Base-by-base conservation (phyloP, 352 stramenopile genomes). In the Hyaloperonospora arabidopsidis region DNA sequence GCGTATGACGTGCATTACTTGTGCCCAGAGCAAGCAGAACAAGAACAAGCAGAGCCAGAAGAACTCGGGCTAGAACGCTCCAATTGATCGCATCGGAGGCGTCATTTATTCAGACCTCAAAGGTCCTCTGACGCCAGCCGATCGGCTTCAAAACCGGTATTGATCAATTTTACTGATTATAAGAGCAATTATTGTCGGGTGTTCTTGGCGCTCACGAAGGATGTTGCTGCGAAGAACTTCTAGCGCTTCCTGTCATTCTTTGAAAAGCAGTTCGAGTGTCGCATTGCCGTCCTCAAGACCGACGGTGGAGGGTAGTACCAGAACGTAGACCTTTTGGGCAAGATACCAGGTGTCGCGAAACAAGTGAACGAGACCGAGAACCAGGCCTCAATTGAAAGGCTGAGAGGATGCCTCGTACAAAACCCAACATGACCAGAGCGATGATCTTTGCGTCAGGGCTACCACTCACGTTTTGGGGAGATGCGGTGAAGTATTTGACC, bases 361-460 rank as follows among this genome's bases (percentile, higher is more conserved):
- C 25, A 32, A 32, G 25, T 32, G 25, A 32, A 8, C 8, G 25
- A 32, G 25, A 8, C 8, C 4, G 8, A 32, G 4, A 32, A 32
- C 8, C 25, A 32, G 8, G 4, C 8, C 8, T 32, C 25, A 32
- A 32, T 8, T 4, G 25, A 4, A 32, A 32, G 8, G 25, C 25
- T 10, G 25, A 32, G 8, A 4, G 8, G 25, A 32, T 32, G 25
- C 25, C 4, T 32, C 25, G 25, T 10, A 32, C 25, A 53, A 18
- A 19, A 21, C 14, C 6, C 17, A 43, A 43, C 14, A 43, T 43
- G 15, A 19, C 14, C 2, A 15, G 36, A 17, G 10, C 36, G 34
- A 68, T 68, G 51, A 14, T 76, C 11, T 70, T 73, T 18, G 51
- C 36, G 1, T 63, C 50, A 19, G 52, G 51, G 1, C 23, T 73